phyloP scores from a whole-genome alignment of 306 rosid species.

The Crataegus laevigata region DNA sequence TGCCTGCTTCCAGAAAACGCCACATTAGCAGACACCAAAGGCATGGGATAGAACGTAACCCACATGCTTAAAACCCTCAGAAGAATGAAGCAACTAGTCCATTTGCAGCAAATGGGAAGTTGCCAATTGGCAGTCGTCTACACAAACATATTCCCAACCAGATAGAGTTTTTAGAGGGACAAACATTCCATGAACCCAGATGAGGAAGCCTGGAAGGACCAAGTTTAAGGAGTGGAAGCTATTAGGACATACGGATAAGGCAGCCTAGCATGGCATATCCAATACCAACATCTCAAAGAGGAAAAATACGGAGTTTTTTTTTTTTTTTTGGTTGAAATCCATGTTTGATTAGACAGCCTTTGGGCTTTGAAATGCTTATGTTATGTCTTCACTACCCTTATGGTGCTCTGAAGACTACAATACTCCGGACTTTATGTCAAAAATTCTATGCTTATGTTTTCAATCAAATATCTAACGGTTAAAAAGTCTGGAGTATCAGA shows the following conservation, averaged over 20 bases:
- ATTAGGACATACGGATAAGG: neutral
- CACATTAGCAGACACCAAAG: neutral
- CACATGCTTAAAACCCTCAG: neutral
- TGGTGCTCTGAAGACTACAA: too few relatives aligned
- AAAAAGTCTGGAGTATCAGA: neutral
- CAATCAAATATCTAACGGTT: neutral
- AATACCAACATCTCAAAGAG: neutral
- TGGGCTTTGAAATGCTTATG: neutral
- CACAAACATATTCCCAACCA: neutral
- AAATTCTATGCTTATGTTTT: too few relatives aligned
- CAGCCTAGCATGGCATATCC: neutral
- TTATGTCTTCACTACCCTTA: neutral
- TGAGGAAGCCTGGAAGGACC: neutral
- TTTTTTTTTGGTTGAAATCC: neutral
- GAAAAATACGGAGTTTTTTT: neutral
- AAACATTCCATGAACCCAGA: neutral
- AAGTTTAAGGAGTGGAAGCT: slow-evolving; percentile 2
- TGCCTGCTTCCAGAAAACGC: neutral
- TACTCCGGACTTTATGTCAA: neutral
- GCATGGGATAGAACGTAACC: neutral
- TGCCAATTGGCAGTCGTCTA: neutral
- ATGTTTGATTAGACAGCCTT: neutral
- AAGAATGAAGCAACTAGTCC: neutral
- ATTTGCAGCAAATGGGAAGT: neutral
- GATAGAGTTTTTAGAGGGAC: neutral